Evolutionary conservation across 2,329 filamentous ascomycete species (phyloP), one percentile per base, ranked within the genome.

Genomic region (Xylaria sp.): DNA sequence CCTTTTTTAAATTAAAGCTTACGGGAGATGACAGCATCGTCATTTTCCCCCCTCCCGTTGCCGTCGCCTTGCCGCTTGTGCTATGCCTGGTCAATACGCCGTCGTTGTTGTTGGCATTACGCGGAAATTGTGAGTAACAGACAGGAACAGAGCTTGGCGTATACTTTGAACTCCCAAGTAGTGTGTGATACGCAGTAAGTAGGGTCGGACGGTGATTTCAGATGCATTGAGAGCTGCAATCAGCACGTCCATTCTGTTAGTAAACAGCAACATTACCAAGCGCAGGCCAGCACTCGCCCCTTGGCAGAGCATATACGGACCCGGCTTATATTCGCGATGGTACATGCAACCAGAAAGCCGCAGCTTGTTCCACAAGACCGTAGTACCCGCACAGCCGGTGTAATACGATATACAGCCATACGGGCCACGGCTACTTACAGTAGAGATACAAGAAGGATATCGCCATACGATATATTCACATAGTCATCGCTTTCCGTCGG

Each of bases 21-120:
- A 54, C 40, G 48, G 27, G 10, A 61, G 58, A 58, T 62, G 59
- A 62, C 48, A 54, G 31, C 54, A 58, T 54, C 25, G 4, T 47
- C 27, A 19, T 43, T 27, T 44, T 37, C 23, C 21, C 23, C n/a
- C 15, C 13, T 13, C 21, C 19, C 2, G 3, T 11, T 29, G 17
- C n/a, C n/a, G n/a, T n/a, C n/a, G n/a, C n/a, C n/a, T n/a, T n/a
- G n/a, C n/a, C n/a, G n/a, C n/a, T 44, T n/a, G 19, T 49, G 27
- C 7, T 17, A 47, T 31, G 13, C 43, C 43, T 25, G 17, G 23
- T 37, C 33, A 29, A 49, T 43, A 37, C 3, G 4, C 2, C 27
- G 27, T 57, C 19, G 33, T 48, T 29, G 8, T 46, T 27, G 21
- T 44, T 23, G 21, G 33, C 19, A 31, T 38, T 41, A 31, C n/a